A percentile compares a stretch with the other conserved stretches of the same genome.
Conservation (phyloP, 352 stramenopile genomes). For the Phytopythium cucurbitacearum region DNA sequence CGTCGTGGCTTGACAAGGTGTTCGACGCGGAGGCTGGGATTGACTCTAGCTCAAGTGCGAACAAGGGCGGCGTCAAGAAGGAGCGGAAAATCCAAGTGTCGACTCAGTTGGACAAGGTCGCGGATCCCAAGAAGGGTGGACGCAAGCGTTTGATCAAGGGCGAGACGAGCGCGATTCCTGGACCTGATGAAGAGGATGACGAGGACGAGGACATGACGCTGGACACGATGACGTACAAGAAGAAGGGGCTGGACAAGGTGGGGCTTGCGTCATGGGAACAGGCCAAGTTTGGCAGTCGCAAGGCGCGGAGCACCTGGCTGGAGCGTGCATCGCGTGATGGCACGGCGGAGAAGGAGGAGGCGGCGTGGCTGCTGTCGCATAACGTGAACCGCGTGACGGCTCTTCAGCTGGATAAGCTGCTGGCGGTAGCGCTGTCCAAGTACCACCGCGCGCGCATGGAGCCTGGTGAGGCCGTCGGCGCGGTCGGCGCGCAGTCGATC, state of each 20-base stretch:
- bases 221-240: constrained; percentile 57
- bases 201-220: constrained; percentile 43
- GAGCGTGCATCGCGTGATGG: constrained; percentile 45
- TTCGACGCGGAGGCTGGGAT: constrained; percentile 37
- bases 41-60: constrained; percentile 4
- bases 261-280: constrained; percentile 54
- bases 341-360: constrained; percentile 62
- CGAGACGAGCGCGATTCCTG: constrained; percentile 12
- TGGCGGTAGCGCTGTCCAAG: constrained; percentile 78
- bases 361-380: constrained; percentile 77
- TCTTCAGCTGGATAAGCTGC: constrained; percentile 70
- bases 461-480: constrained; percentile 96
- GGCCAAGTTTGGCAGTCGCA: constrained; percentile 45
- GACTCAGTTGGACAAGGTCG: constrained; percentile 61
- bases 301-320: constrained; percentile 46
- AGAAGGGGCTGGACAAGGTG: constrained; percentile 60
- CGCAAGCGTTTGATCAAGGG: constrained; percentile 51
- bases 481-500: constrained; percentile 96
- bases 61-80: constrained; percentile 15
- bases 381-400: constrained; percentile 91
- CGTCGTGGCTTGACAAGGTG: constrained; percentile 52
- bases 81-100: constrained; percentile 59
- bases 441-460: constrained; percentile 89
- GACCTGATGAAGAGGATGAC: constrained; percentile 20
- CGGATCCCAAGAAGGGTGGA: constrained; percentile 15